Base-by-base conservation (phyloP, 2,329 filamentous ascomycete species). In the Aspergillus novoparasiticus region DNA sequence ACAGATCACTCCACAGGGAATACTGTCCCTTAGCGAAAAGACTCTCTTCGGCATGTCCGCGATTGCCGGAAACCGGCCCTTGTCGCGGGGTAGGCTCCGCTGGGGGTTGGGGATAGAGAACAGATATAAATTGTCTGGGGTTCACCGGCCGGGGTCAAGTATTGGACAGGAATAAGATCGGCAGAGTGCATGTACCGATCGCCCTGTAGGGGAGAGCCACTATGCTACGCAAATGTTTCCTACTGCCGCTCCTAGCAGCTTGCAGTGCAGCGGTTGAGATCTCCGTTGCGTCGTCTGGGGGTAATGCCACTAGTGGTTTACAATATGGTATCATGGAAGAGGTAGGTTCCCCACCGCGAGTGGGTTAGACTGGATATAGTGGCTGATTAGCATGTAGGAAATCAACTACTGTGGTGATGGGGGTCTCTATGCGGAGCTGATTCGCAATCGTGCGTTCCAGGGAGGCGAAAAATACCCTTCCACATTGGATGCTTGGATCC, bases 391-490 rank as follows among this genome's bases (percentile, higher is more conserved):
- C 3, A 9, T 53, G 3, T 41, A 74, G 71, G 71, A 73, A 68
- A 74, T 74, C 59, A 74, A 73, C n/a, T 71, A 74, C 39, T 71
- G 71, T n/a, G 70, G 68, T 6, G 71, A 74, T 55, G 76, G 76
- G 21, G 75, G 76, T 55, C 67, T 78, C 11, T 77, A 78, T 58
- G 76, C 72, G 19, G 75, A 78, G 58, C 58, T 77, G 53, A 71
- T 78, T 45, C 67, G 69, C 54, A 78, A 78, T 51, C 68, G 75
- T 59, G 76, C 75, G 2, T 78, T 78, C 64, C 76, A 78, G 64
- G 75, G 73, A 9, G 68, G 68, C 11, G 43, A 60, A 1, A 73
- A 46, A 45, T 77, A 60, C 67, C 78, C 60, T 69, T 74, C 66
- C 57, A 73, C 54, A 60, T 60, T 67, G 65, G 75, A 73, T 30